A percentile compares a stretch with the other conserved stretches of the same genome.
These are phyloP conservation scores for Cercospora sesami DNA, from an alignment of 2,329 filamentous ascomycete species.

Conservation along the genomic window DNA sequence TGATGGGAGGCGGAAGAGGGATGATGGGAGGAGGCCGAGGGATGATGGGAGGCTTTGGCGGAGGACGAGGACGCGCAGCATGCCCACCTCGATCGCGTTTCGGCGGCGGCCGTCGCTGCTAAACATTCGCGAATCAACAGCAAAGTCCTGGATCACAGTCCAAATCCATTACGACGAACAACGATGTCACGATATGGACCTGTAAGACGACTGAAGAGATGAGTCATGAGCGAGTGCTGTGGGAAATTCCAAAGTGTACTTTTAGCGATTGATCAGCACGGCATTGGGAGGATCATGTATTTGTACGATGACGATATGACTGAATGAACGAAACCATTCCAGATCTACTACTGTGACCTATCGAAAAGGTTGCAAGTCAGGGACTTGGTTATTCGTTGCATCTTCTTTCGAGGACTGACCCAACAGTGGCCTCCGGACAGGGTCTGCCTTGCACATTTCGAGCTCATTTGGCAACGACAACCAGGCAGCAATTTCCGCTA, in stretches of 20 bases:
- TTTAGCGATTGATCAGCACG: neutral
- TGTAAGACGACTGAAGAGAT: neutral
- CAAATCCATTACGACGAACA: neutral
- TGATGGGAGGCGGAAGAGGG: neutral
- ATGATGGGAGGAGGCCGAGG: constrained; percentile 1
- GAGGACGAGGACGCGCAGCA: neutral
- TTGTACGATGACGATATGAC: neutral
- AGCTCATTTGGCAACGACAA: neutral
- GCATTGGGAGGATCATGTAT: neutral
- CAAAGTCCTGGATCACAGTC: neutral
- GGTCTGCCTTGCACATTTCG: neutral
- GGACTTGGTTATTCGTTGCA: neutral
- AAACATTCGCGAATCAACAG: neutral
- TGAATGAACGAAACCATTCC: neutral
- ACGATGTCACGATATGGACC: neutral
- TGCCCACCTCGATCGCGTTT: neutral
- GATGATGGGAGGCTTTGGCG: neutral
- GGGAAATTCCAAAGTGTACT: neutral
- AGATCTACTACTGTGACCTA: neutral
- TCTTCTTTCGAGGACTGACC: neutral
- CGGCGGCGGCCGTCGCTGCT: neutral
- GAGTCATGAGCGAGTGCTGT: neutral
- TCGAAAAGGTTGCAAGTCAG: neutral
- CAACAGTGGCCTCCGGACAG: neutral
- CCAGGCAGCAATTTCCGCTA: neutral